These are phyloP conservation scores for Zizania latifolia DNA, from an alignment of 176 grass and related monocot species.

Conservation along the genomic window DNA sequence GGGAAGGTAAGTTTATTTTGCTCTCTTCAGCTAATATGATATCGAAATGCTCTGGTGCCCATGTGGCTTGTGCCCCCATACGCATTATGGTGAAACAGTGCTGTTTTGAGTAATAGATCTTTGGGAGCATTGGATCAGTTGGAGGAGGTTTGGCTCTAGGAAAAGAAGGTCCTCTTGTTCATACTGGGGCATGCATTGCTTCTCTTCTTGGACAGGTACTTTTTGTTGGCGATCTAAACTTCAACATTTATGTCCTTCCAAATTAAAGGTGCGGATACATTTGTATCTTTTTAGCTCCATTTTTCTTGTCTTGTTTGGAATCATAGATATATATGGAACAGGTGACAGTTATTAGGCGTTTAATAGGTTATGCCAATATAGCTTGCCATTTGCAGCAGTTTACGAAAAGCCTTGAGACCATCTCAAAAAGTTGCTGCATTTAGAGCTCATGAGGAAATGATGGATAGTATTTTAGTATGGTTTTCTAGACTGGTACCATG, in stretches of 20 bases:
- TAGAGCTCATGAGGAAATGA: background rate
- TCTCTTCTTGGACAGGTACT: slow-evolving; percentile 94
- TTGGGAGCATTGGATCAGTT: slow-evolving; percentile 99
- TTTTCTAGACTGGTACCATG: slow-evolving; percentile 1
- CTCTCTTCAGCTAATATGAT: slow-evolving; percentile 28
- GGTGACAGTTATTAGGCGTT: background rate
- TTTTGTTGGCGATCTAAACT: background rate
- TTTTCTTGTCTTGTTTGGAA: background rate
- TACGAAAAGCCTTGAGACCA: background rate
- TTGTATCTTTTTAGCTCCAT: background rate
- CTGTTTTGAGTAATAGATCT: slow-evolving; percentile 59
- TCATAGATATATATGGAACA: background rate
- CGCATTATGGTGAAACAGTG: slow-evolving; percentile 28
- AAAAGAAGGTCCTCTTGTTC: slow-evolving; percentile 99
- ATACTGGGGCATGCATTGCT: slow-evolving; percentile 98
- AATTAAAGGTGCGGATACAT: background rate
- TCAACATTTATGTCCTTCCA: background rate
- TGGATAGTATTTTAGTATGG: background rate
- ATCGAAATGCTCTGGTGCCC: background rate
- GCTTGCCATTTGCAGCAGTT: background rate
- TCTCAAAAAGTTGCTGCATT: slow-evolving; percentile 5
- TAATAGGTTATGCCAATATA: background rate
- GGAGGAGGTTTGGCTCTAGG: slow-evolving; percentile 95
- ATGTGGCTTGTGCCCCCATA: background rate
- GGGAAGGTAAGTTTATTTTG: slow-evolving; percentile 58